Conservation (phyloP, 1,284 basidiomycete species). For the Rhodotorula sp. region DNA sequence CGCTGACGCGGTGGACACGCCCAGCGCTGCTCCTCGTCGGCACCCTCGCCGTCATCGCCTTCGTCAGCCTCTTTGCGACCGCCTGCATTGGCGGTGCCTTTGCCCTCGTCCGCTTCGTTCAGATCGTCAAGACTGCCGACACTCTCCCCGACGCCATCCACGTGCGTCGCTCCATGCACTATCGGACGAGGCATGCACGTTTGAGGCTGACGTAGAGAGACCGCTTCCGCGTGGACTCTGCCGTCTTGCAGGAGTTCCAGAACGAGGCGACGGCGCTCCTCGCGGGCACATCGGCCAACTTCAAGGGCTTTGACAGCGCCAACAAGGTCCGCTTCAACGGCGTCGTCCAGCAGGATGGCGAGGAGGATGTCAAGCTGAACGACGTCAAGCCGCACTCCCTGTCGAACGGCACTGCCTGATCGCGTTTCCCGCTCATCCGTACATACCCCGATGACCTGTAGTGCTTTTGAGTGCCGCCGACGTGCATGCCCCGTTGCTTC, state of each 20-base stretch:
- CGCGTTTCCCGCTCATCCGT: neutral
- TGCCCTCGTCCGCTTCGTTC: constrained; percentile 23
- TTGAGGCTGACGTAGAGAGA: too few species aligned
- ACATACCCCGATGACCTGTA: neutral
- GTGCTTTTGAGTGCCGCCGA: neutral
- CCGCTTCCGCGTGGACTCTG: neutral
- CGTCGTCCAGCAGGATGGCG: constrained; percentile 19
- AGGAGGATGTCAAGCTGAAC: constrained; percentile 1
- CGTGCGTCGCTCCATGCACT: constrained; percentile 6
- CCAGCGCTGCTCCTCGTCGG: constrained; percentile 27
- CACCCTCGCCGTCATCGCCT: constrained; percentile 10
- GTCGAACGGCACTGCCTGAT: neutral
- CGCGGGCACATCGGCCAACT: neutral
- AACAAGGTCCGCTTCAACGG: constrained; percentile 24
- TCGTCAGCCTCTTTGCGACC: constrained; percentile 12
- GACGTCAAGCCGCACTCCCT: neutral
- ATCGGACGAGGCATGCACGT: too few species aligned
- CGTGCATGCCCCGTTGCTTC: too few species aligned
- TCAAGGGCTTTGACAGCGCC: neutral
- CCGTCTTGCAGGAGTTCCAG: constrained; percentile 15
- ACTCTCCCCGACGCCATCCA: constrained; percentile 25
- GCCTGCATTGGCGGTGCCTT: constrained; percentile 16
- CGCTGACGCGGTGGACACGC: neutral
- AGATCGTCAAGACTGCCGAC: constrained; percentile 10
- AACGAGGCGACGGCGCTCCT: constrained; percentile 9